Conservation (phyloP, 208 protist species). For the Herpetomonas muscarum region DNA sequence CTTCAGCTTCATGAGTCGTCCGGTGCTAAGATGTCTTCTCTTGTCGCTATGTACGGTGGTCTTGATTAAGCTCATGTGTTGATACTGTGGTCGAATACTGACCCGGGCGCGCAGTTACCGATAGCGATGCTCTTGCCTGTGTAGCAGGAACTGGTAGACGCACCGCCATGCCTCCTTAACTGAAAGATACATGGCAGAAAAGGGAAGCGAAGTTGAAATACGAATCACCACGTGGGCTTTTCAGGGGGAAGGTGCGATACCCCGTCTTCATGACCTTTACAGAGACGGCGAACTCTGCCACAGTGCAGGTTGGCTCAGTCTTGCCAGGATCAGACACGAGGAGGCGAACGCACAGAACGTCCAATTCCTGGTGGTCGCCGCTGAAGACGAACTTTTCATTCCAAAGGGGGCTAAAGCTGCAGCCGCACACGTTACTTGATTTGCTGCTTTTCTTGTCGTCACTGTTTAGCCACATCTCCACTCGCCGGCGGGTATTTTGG, state of each 20-base stretch:
- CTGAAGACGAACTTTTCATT: conserved; percentile 23
- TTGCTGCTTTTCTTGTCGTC: conserved; percentile 16
- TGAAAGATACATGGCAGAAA: conserved; percentile 19
- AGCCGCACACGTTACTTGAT: conserved; percentile 21
- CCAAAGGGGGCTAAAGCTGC: conserved; percentile 62
- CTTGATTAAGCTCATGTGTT: too few relatives aligned
- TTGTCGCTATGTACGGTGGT: too few relatives aligned
- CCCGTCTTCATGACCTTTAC: conserved; percentile 36
- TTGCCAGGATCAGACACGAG: conserved; percentile 11
- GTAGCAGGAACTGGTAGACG: too few relatives aligned
- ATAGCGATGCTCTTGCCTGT: too few relatives aligned
- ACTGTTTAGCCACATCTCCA: conserved; percentile 35
- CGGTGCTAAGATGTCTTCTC: too few relatives aligned
- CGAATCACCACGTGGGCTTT: conserved; percentile 19
- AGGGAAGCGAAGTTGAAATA: conserved; percentile 24
- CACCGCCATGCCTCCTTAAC: too few relatives aligned
- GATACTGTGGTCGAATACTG: too few relatives aligned
- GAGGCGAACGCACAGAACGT: conserved; percentile 43
- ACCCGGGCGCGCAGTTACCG: too few relatives aligned
- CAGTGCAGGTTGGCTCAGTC: conserved; percentile 18
- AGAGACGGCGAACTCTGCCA: conserved; percentile 32
- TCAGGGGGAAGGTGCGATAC: conserved; percentile 41
- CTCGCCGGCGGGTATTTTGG: conserved; percentile 34
- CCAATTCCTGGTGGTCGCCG: conserved; percentile 26
- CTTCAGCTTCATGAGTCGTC: too few relatives aligned